Percentiles rank a stretch among this genome's conserved stretches.
Evolutionary conservation across 2,329 filamentous ascomycete species (phyloP).

Genomic region (Epichloe gansuensis): DNA sequence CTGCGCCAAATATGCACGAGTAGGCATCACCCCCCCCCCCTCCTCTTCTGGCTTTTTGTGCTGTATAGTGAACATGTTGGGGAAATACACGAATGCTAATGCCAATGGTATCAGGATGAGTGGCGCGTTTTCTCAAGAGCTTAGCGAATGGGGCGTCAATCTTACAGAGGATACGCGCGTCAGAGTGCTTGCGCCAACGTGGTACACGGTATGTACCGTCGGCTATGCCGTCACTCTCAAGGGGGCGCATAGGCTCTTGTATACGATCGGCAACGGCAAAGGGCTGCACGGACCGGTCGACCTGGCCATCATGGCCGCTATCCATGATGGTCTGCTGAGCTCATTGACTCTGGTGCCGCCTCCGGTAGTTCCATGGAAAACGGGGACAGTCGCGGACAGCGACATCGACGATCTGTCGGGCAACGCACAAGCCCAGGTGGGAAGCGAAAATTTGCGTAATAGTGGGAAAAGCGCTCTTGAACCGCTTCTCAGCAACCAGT

Average conservation of each 20-base stretch:
- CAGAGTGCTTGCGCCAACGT: not conserved
- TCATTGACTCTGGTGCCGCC: not conserved
- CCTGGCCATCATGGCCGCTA: not conserved
- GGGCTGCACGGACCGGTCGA: not conserved
- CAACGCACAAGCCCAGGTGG: not conserved
- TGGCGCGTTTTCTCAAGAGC: not conserved
- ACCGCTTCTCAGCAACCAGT: not conserved
- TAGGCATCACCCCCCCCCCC: not conserved
- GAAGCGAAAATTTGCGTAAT: not conserved
- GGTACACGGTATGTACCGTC: slow-evolving; percentile 3
- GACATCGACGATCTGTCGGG: not conserved
- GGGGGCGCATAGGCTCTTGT: not conserved
- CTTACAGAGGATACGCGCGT: not conserved
- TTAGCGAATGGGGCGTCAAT: not conserved
- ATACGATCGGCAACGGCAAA: not conserved
- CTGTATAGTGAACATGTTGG: no score
- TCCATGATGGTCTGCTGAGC: not conserved
- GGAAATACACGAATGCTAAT: not conserved
- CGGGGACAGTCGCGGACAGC: not conserved
- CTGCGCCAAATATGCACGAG: not conserved
- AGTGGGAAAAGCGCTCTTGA: not conserved
- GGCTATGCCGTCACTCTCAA: not conserved
- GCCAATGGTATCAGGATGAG: not conserved
- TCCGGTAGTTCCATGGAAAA: not conserved
- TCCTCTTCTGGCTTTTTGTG: no score